A percentile compares a stretch with the other conserved stretches of the same genome.
These are phyloP conservation scores for Aspergillus mulundensis DNA, from an alignment of 495 filamentous ascomycete genomes.

Conservation along the genomic window DNA sequence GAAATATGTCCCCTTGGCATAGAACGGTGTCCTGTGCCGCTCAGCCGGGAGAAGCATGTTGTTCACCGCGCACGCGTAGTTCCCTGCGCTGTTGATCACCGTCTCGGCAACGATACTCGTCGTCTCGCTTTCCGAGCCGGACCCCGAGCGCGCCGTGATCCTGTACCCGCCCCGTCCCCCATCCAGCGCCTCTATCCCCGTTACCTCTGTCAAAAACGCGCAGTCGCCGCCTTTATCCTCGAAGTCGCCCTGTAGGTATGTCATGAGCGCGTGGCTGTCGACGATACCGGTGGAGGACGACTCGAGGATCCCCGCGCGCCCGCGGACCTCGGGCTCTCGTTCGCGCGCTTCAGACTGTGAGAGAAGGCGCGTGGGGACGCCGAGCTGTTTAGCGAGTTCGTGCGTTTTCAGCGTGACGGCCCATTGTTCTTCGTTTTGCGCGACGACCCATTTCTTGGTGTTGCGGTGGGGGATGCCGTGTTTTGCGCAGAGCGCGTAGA, in stretches of 20 bases:
- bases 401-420: constrained; percentile 62
- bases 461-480: constrained; percentile 66
- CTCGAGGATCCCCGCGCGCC: constrained; percentile 70
- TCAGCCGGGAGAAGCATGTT: constrained; percentile 72
- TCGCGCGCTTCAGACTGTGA: constrained; percentile 51
- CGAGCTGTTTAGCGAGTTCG: constrained; percentile 58
- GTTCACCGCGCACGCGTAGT: constrained; percentile 68
- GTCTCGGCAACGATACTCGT: constrained; percentile 66
- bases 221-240: constrained; percentile 72
- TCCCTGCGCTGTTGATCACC: constrained; percentile 81
- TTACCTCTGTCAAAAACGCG: constrained; percentile 62
- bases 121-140: constrained; percentile 17
- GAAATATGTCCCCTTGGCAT: constrained; percentile 95
- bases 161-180: constrained; percentile 47
- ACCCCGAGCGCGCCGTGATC: constrained; percentile 48
- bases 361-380: constrained; percentile 72
- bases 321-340: constrained; percentile 71
- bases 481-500: constrained; percentile 73
- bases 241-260: constrained; percentile 68
- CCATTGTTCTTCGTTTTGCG: constrained; percentile 69
- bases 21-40: constrained; percentile 60
- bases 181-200: constrained; percentile 50
- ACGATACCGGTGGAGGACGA: constrained; percentile 84
- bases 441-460: constrained; percentile 92
- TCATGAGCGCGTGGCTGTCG: constrained; percentile 82